Evolutionary conservation across 2,329 filamentous ascomycete species (phyloP).

Genomic region (Didymella pinodella): DNA sequence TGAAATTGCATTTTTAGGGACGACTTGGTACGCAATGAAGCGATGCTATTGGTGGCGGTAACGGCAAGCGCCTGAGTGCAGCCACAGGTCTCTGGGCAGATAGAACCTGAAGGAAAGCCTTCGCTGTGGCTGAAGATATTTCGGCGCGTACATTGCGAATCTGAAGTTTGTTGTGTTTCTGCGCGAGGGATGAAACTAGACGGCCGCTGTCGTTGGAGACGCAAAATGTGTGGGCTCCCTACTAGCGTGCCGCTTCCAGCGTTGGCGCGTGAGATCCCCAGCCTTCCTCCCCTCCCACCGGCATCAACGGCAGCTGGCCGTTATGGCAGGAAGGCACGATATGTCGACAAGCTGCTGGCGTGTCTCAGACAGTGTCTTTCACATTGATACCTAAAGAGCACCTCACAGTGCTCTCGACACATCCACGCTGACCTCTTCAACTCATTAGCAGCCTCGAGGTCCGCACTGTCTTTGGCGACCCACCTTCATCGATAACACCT

Average conservation of each 20-base stretch:
- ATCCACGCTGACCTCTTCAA: background rate
- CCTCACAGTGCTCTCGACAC: conserved; percentile 1
- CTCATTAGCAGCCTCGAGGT: background rate
- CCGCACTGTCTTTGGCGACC: background rate
- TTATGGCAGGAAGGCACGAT: conserved; percentile 19
- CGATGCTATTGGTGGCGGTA: conserved; percentile 37
- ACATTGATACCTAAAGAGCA: background rate
- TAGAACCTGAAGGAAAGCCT: conserved; percentile 24
- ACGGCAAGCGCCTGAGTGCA: conserved; percentile 33
- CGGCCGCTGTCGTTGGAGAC: conserved; percentile 30
- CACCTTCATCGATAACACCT: background rate
- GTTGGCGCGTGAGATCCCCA: conserved; percentile 15
- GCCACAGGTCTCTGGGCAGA: conserved; percentile 31
- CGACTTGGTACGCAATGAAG: conserved; percentile 19
- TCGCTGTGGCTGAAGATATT: conserved; percentile 34
- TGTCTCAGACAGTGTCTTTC: conserved; percentile 14
- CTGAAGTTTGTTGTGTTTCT: conserved; percentile 38
- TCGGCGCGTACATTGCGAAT: conserved; percentile 15
- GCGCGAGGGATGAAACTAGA: conserved; percentile 47
- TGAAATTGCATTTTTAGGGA: conserved; percentile 27
- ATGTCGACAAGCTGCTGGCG: conserved; percentile 21
- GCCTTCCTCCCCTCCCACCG: conserved; percentile 7
- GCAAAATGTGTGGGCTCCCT: conserved; percentile 30
- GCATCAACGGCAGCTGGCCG: conserved; percentile 18
- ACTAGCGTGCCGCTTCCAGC: conserved; percentile 1